These are phyloP conservation scores for Auricularia cornea DNA, from an alignment of 768 basidiomycete species.

Conservation along the genomic window DNA sequence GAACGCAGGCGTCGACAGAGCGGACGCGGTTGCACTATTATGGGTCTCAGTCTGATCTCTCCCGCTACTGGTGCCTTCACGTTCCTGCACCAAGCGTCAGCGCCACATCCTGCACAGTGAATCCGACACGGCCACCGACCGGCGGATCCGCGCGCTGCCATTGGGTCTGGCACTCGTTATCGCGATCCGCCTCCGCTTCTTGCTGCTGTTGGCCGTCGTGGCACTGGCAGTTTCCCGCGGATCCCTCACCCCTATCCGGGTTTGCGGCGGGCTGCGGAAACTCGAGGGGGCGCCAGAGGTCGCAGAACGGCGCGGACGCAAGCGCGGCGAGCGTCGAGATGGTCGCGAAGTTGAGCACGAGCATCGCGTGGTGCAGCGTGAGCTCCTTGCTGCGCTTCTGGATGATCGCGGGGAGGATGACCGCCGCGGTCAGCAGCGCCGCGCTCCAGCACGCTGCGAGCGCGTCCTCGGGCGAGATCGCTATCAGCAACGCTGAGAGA, in stretches of 20 bases:
- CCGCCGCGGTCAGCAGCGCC: conserved; percentile 3
- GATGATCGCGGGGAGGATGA: conserved; percentile 7
- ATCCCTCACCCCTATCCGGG: not conserved
- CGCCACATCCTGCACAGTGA: no score
- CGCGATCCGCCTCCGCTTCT: no score
- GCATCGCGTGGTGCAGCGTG: conserved; percentile 9
- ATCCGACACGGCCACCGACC: no score
- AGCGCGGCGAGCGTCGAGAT: conserved; percentile 7
- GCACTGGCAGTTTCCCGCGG: no score
- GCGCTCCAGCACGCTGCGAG: conserved; percentile 4
- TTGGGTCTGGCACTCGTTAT: no score
- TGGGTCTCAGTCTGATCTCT: no score
- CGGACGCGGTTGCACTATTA: no score
- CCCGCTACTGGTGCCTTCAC: no score
- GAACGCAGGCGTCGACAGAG: no score
- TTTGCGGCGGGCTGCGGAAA: not conserved
- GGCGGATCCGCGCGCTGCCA: no score
- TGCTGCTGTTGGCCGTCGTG: no score
- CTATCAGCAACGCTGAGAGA: not conserved
- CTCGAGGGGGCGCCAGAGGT: conserved; percentile 1
- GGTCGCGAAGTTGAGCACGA: conserved; percentile 10
- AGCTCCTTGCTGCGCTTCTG: conserved; percentile 4
- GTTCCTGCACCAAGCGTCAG: no score
- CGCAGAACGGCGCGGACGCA: conserved; percentile 9
- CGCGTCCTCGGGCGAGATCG: not conserved